phyloP scores from a whole-genome alignment of 73 alveolate genomes.

The Paramecium caudatum region DNA sequence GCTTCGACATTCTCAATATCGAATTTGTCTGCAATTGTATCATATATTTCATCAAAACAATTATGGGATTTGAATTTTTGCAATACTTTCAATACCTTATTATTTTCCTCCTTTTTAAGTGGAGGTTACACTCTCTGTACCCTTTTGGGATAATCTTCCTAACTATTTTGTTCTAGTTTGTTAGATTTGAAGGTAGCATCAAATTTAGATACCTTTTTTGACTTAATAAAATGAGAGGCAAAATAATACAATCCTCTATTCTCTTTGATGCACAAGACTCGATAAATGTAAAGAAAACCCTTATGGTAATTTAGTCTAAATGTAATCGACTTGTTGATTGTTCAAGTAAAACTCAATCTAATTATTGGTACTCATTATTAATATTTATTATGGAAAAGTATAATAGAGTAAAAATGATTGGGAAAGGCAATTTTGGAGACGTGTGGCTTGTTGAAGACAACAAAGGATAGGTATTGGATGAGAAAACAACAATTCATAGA shows the following conservation, averaged over 20 bases:
- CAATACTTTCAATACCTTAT: not conserved
- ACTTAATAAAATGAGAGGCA: not conserved
- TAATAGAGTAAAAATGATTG: not conserved
- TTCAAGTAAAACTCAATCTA: slow-evolving; percentile 48
- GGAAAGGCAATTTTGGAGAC: slow-evolving; percentile 83
- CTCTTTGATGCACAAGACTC: slow-evolving; percentile 12
- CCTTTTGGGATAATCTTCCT: slow-evolving; percentile 2
- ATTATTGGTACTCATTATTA: slow-evolving; percentile 45
- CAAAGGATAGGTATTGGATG: slow-evolving; percentile 60
- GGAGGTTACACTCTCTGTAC: slow-evolving; percentile 23
- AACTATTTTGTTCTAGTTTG: not conserved
- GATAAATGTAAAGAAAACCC: slow-evolving; percentile 56
- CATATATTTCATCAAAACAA: too few relatives aligned
- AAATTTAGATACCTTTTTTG: slow-evolving; percentile 40
- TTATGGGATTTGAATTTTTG: not conserved
- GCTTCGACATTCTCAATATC: too few relatives aligned
- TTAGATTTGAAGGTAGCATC: slow-evolving; percentile 36
- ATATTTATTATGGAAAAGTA: not conserved
- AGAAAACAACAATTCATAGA: slow-evolving; percentile 59
- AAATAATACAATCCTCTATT: slow-evolving; percentile 55
- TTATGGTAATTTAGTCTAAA: slow-evolving; percentile 22
- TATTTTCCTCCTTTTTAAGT: not conserved
- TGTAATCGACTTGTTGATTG: slow-evolving; percentile 14
- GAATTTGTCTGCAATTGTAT: too few relatives aligned
- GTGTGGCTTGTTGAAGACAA: slow-evolving; percentile 78